Percentiles rank a stretch among this genome's conserved stretches.
phyloP scores from a whole-genome alignment of 2,329 filamentous ascomycete species.

The Lachnellula willkommii region DNA sequence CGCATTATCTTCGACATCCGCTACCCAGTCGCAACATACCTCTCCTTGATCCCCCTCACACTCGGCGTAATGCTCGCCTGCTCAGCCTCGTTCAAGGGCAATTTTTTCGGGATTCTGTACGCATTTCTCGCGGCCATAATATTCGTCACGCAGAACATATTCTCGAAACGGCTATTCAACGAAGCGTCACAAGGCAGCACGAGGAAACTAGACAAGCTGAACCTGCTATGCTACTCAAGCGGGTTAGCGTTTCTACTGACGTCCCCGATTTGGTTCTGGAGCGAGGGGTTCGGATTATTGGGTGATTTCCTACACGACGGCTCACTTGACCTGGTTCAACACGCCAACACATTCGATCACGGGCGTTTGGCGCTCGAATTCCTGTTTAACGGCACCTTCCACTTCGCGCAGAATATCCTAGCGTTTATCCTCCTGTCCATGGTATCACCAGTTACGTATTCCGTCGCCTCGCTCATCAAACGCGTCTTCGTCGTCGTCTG shows the following conservation, averaged over 20 bases:
- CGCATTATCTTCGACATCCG: slow-evolving; percentile 81
- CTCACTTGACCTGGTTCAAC: slow-evolving; percentile 55
- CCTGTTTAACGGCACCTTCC: slow-evolving; percentile 92
- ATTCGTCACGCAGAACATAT: slow-evolving; percentile 97
- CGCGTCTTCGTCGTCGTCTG: slow-evolving; percentile 95
- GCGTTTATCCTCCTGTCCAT: slow-evolving; percentile 89
- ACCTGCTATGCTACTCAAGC: slow-evolving; percentile 94
- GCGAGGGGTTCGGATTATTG: slow-evolving; percentile 74
- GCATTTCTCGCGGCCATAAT: slow-evolving; percentile 86
- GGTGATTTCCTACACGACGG: slow-evolving; percentile 76
- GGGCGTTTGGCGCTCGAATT: slow-evolving; percentile 77
- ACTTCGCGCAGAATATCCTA: slow-evolving; percentile 93
- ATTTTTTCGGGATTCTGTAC: slow-evolving; percentile 84
- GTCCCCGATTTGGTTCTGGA: slow-evolving; percentile 86
- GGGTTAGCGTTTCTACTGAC: slow-evolving; percentile 86
- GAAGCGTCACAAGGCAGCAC: slow-evolving; percentile 49
- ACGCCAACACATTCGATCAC: slow-evolving; percentile 65
- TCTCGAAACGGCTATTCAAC: slow-evolving; percentile 96
- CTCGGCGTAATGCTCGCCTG: slow-evolving; percentile 94
- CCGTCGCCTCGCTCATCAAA: slow-evolving; percentile 92
- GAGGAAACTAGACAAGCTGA: slow-evolving; percentile 86
- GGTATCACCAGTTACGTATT: slow-evolving; percentile 95
- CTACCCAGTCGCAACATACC: slow-evolving; percentile 81
- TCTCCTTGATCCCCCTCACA: slow-evolving; percentile 85
- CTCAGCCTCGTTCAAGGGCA: slow-evolving; percentile 82